Evolutionary conservation across 805 yeast species (phyloP), one percentile per base, ranked within the genome.

Genomic region (Ogataea angusta): DNA sequence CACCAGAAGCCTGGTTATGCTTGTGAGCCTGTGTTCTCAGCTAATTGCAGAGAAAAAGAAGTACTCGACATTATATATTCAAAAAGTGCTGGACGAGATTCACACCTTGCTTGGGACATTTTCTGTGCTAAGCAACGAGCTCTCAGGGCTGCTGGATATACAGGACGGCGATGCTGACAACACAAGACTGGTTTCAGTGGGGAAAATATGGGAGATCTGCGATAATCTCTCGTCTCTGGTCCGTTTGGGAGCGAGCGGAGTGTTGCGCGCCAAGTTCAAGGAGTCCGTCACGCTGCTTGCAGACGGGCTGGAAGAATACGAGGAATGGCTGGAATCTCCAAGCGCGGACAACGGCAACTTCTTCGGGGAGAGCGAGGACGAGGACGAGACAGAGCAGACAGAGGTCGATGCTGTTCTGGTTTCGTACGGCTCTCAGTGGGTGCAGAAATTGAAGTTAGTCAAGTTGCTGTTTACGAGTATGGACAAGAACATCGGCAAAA

Each of bases 151-250:
- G 3, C 30, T 54, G 10, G 48, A 49, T 9, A 15, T 26, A 8
- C 29, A 16, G 10, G 40, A 35, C 2, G 43, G 31, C 1, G 45
- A 40, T 3, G 51, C 55, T 8, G 54, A 52, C 3, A 57, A 59
- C 25, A 44, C 63, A 3, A 68, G 90, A 51, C 62, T 85, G 22
- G 62, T 77, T 1, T 67, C 77, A 0, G 75, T 85, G 15, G 93
- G 89, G 12, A 73, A 74, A 54, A 67, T 85, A 4, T 86, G 95
- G 95, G 70, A 77, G n/a, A 59, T 66, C 24, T 82, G 89, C 56
- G 85, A 80, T 41, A 51, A 55, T 0, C 37, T 84, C 7, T 58
- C 62, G 9, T 57, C 61, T 7, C 54, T 75, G 14, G 51, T 75
- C 5, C 62, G 65, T 15, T 62, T 57, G 17, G 88, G 88, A 0